Conservation (phyloP, 2,329 filamentous ascomycete genomes). For the Paecilomyces niveus region DNA sequence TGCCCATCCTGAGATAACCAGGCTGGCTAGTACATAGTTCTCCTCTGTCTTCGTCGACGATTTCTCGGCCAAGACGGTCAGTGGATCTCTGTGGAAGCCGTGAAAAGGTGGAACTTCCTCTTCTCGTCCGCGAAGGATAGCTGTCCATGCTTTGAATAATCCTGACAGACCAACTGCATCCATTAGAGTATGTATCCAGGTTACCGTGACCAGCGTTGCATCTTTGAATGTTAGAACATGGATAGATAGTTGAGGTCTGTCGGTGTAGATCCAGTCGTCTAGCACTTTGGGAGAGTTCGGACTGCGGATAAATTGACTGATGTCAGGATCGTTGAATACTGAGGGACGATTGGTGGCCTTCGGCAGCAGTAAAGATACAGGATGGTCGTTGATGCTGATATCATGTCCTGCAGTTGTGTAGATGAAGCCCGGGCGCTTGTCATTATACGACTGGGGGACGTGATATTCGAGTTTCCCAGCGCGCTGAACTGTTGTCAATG, state of each 20-base stretch:
- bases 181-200: slow-evolving; percentile 43
- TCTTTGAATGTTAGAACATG: slow-evolving; percentile 45
- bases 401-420: slow-evolving; percentile 34
- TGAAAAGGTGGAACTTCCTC: slow-evolving; percentile 32
- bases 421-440: slow-evolving; percentile 33
- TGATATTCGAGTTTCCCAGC: slow-evolving; percentile 35
- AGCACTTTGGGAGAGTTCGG: slow-evolving; percentile 21
- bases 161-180: slow-evolving; percentile 40
- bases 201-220: slow-evolving; percentile 43
- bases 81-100: slow-evolving; percentile 29
- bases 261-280: slow-evolving; percentile 34
- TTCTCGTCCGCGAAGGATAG: slow-evolving; percentile 38
- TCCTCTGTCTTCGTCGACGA: background rate
- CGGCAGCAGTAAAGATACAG: slow-evolving; percentile 33
- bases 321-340: slow-evolving; percentile 14
- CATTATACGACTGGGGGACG: slow-evolving; percentile 29
- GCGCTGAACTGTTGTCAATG: slow-evolving; percentile 6
- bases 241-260: slow-evolving; percentile 42
- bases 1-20: slow-evolving; percentile 2
- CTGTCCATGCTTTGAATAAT: slow-evolving; percentile 42
- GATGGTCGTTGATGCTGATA: slow-evolving; percentile 35
- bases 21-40: background rate
- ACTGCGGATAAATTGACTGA: slow-evolving; percentile 17
- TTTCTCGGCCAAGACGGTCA: slow-evolving; percentile 17
- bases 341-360: too few relatives aligned